Conservation (phyloP, 129 eudicot species). For the Ambrosia trifida region DNA sequence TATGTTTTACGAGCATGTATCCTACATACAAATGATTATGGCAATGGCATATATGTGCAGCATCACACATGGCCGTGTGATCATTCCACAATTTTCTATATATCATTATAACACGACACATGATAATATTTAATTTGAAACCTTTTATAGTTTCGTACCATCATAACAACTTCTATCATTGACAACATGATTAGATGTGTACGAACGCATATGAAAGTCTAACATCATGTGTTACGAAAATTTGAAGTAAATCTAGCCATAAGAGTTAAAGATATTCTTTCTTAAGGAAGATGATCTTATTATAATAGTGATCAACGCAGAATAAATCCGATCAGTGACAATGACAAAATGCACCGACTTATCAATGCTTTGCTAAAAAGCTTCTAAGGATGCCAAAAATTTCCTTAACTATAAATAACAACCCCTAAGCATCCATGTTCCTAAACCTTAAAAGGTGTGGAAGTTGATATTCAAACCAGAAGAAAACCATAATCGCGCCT, state of each 20-base stretch:
- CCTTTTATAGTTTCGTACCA: too few relatives aligned
- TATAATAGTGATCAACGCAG: constrained; percentile 18
- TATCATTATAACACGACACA: too few relatives aligned
- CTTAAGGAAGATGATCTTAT: constrained; percentile 16
- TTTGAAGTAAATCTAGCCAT: neutral
- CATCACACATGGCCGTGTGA: too few relatives aligned
- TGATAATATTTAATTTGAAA: too few relatives aligned
- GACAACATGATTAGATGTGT: too few relatives aligned
- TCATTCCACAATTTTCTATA: too few relatives aligned
- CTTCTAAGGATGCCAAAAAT: constrained; percentile 16
- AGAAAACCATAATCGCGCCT: neutral
- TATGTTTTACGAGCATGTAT: too few relatives aligned
- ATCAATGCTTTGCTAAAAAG: constrained; percentile 28
- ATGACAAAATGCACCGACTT: constrained; percentile 35
- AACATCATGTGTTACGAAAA: neutral
- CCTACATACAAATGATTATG: too few relatives aligned
- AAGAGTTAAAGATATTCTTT: neutral
- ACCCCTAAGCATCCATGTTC: constrained; percentile 5
- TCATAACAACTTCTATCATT: too few relatives aligned
- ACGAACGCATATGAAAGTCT: neutral
- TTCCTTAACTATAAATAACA: constrained; percentile 6
- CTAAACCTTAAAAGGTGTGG: neutral
- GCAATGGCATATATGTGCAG: too few relatives aligned
- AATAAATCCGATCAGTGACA: constrained; percentile 27
- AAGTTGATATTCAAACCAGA: constrained; percentile 17